Evolutionary conservation across 768 basidiomycete species (phyloP), one percentile per base, ranked within the genome.

Genomic region (Naematelia encephala): DNA sequence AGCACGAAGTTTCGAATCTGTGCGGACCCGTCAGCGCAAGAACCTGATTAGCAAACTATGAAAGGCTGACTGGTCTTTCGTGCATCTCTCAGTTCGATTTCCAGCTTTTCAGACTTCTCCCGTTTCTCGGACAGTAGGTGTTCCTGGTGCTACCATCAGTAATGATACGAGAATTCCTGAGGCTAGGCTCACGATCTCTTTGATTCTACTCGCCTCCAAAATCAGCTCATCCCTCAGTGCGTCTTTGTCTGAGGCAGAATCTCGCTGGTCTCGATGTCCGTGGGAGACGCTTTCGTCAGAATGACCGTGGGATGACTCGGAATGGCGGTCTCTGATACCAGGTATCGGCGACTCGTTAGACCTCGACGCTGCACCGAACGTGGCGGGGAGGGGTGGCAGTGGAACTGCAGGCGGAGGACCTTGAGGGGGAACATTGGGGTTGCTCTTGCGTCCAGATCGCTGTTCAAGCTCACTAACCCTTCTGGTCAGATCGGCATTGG

Each of bases 181-280:
- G 5, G 19, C 21, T 14, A 27, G 26, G 56, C 68, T 61, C 54
- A 69, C 68, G 4, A 83, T 85, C 64, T 86, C 82, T 28, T 85
- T 79, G 11, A 89, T 82, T 69, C 82, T 82, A 2, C 82, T 81
- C 65, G 87, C 85, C 69, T 87, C 84, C 14, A 69, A 77, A 29
- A 80, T 82, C 28, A 84, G 84, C 61, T 78, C 80, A 50, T 84
- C 81, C 8, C 30, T 22, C 44, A 63, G 34, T 5, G 90, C 80
- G 68, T 89, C 86, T 12, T 78, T 80, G 56, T 82, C 60, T 1
- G 50, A 13, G 14, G 47, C 21, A 2, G 56, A 27, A 44, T 55
- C 61, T 16, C 57, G 21, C 57, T n/a, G n/a, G n/a, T 26, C 11
- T 5, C 29, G 25, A 23, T 23, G 16, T 55, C 54, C 22, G 54